Evolutionary conservation across 306 rosid species (phyloP), one percentile per base, ranked within the genome.

Genomic region (Cicer yamashitae): DNA sequence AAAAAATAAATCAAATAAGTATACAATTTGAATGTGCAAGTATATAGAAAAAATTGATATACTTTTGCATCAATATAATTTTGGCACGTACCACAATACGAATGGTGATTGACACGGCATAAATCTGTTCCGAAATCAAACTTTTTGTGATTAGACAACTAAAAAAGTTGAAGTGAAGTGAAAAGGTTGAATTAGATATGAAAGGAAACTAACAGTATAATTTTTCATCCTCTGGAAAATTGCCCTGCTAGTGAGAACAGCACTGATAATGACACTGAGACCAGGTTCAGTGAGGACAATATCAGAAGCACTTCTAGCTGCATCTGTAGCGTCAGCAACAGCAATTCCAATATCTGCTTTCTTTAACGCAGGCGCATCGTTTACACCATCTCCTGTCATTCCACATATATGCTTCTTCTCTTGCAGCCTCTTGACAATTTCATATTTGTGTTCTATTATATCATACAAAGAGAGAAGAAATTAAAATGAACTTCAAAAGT

Each of bases 321-420:
- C 98, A 85, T 94, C 98, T 38, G 98, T 94, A 54, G 98, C 97
- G 76, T 94, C 98, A 59, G 96, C 98, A 74, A 94, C 98, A 78
- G 94, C 98, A 67, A 91, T 94, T 50, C 98, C 97, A 77, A 94
- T 94, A 82, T 94, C 97, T 9, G 98, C 98, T 77, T 82, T 91
- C 83, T 94, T 94, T 65, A 94, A 86, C 13, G 97, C 98, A 68
- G 98, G 97, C 41, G 97, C 98, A 34, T 94, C 98, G 44, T 94
- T 91, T 59, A 94, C 98, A 77, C 98, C 98, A 74, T 94, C 98
- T 25, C 98, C 98, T 7, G 98, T 94, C 98, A 94, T 94, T 79
- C 98, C 98, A 87, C 98, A 94, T 30, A 91, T 91, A 86, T 94
- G 98, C 88, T 90, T 91, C 84, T 82, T 90, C 76, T 94, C 96